Evolutionary conservation across 139 green algal genomes (phyloP).

Genomic region (Coelastrella sp.): DNA sequence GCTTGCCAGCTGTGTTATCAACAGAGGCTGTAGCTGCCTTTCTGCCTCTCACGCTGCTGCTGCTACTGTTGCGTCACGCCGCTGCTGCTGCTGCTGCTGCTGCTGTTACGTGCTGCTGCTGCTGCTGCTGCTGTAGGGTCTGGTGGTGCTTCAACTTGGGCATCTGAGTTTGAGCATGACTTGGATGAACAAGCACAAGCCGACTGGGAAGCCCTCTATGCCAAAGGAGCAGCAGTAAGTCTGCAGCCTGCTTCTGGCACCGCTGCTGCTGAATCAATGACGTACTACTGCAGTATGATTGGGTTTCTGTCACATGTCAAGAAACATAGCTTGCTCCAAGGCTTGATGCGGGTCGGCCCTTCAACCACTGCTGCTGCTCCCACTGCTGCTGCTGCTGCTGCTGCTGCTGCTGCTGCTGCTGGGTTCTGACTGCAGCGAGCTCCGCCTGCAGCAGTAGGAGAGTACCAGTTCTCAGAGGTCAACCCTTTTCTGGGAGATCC

Average conservation of each 20-base stretch:
- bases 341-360: too few relatives aligned
- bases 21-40: too few relatives aligned
- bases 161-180: slow-evolving; percentile 60
- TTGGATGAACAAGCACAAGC: neutral
- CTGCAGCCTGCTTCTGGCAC: too few relatives aligned
- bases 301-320: too few relatives aligned
- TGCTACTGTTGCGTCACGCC: too few relatives aligned
- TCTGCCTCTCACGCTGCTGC: too few relatives aligned
- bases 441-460: slow-evolving; percentile 23
- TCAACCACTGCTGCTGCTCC: neutral
- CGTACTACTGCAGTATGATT: too few relatives aligned
- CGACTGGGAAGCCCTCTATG: slow-evolving; percentile 73
- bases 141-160: slow-evolving; percentile 56
- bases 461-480: slow-evolving; percentile 85
- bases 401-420: neutral
- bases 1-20: too few relatives aligned
- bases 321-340: too few relatives aligned
- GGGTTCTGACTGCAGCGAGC: neutral
- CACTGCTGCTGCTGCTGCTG: neutral
- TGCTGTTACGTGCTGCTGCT: neutral
- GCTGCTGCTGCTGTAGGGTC: neutral
- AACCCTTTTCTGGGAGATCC: slow-evolving; percentile 93
- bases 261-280: too few relatives aligned
- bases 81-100: too few relatives aligned
- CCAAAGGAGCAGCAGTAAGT: slow-evolving; percentile 47